Evolutionary conservation across 805 yeast species (phyloP).

Genomic region (Cyberlindnera nakhonratchasimensis): DNA sequence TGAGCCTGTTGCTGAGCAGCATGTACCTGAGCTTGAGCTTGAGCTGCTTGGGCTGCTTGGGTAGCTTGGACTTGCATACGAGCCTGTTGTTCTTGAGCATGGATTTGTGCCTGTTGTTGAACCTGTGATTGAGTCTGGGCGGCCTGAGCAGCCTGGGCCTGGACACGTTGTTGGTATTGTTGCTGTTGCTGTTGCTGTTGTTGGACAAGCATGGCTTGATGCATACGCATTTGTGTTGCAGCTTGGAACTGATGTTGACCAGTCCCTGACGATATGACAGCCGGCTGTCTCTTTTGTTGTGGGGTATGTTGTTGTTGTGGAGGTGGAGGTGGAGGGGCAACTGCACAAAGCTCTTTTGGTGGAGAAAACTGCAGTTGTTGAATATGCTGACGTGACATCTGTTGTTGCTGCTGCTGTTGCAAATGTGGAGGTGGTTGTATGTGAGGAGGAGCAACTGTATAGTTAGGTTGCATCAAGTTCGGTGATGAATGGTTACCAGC

Average conservation of each 20-base stretch:
- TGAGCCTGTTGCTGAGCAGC: conserved; percentile 9
- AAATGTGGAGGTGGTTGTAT: background rate
- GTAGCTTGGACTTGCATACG: conserved; percentile 3
- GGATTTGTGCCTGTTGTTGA: conserved; percentile 6
- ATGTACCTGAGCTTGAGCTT: conserved; percentile 4
- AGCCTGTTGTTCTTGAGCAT: conserved; percentile 4
- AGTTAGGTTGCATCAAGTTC: conserved; percentile 5
- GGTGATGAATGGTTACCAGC: conserved; percentile 12
- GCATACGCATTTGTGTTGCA: conserved; percentile 19
- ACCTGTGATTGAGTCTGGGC: conserved; percentile 6
- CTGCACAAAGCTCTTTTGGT: background rate
- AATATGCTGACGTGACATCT: background rate
- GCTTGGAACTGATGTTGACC: conserved; percentile 14
- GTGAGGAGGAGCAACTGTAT: conserved; percentile 9
- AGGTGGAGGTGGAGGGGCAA: background rate
- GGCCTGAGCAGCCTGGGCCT: conserved; percentile 8
- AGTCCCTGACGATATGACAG: conserved; percentile 5
- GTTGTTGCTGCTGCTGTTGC: conserved; percentile 7
- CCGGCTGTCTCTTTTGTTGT: conserved; percentile 9
- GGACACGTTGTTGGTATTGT: conserved; percentile 3
- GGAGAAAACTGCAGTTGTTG: conserved; percentile 6
- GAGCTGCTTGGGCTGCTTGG: conserved; percentile 8
- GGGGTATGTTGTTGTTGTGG: background rate
- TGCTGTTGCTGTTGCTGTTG: conserved; percentile 14
- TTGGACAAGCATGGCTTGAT: conserved; percentile 13